Conservation (phyloP, 495 filamentous ascomycete species). For the Penicillium canariense region DNA sequence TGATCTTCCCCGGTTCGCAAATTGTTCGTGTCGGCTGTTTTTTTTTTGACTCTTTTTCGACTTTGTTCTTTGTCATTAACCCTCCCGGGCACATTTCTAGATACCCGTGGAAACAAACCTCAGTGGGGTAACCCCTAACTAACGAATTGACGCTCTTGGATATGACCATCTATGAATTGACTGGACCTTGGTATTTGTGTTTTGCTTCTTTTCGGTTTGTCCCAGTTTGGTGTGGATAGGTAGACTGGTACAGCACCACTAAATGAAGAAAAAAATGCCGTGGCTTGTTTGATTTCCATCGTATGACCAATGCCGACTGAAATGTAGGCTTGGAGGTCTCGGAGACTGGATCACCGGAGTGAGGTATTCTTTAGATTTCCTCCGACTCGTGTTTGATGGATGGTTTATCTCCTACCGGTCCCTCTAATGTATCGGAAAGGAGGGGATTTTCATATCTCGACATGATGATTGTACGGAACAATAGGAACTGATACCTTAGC, state of each 20-base stretch:
- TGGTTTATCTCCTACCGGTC: too few species aligned
- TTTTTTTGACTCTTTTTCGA: not conserved
- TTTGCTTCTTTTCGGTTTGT: not conserved
- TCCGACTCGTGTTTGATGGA: too few species aligned
- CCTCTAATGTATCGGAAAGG: too few species aligned
- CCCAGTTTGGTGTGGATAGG: not conserved
- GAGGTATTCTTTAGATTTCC: too few species aligned
- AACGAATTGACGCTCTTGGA: conserved; percentile 13
- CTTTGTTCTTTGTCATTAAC: not conserved
- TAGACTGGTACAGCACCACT: not conserved
- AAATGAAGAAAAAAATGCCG: too few species aligned
- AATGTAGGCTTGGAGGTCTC: too few species aligned
- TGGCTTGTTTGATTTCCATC: too few species aligned
- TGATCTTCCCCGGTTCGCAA: conserved; percentile 2
- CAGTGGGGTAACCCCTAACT: not conserved
- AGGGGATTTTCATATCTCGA: too few species aligned
- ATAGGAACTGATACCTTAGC: too few species aligned
- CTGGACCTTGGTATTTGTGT: conserved; percentile 2
- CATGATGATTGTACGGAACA: too few species aligned
- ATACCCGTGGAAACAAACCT: conserved; percentile 13
- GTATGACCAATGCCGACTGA: too few species aligned
- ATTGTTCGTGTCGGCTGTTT: not conserved
- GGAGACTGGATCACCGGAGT: too few species aligned
- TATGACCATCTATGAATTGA: conserved; percentile 4
- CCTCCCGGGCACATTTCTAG: conserved; percentile 10